Base-by-base conservation (phyloP, 148 eudicot genomes). In the Persicaria maculosa region DNA sequence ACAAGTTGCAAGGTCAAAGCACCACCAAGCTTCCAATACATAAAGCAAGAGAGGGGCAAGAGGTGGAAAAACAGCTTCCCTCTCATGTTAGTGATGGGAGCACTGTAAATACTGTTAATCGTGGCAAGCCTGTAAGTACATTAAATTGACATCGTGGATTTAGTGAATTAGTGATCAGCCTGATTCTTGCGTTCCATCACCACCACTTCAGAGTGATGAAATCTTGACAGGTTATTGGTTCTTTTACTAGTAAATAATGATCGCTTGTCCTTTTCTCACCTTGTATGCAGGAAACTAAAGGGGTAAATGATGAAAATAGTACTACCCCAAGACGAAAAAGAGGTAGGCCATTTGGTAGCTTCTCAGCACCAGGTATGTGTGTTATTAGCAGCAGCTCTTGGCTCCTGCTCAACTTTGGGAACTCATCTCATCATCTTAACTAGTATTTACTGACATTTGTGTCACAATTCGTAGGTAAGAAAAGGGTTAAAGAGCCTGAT, bases 321-420 rank as follows among this genome's bases (percentile, higher is more conserved):
- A 75, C 71, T 76, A 75, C 71, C 76, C 80, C 62, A 61, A 88
- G 79, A 77, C 87, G 84, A 75, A 87, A 78, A 84, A 87, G 93
- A 77, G 92, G 96, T 72, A 83, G 96, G 65, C 92, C 96, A 22
- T 80, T 45, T 47, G 78, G 74, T 61, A 79, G 81, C 84, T 76
- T 67, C 47, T 73, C 74, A 45, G 73, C 73, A 43, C 55, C 81
- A 80, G 85, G 86, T 80, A 83, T 67, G 25, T 47, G 0, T 59
- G n/a, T 55, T 14, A 50, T 55, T 9, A 12, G 46, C 70, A 65
- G 45, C 70, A 22, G 71, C 40, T 72, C 19, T 54, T 53, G 48
- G 48, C 3, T 9, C 53, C 50, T 52, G 57, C 53, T 61, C 40
- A 55, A 16, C 47, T 44, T 7, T 64, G 52, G n/a, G 69, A 75